Evolutionary conservation across 2,329 filamentous ascomycete species (phyloP), one percentile per base, ranked within the genome.

Genomic region (Akanthomyces lecanii): DNA sequence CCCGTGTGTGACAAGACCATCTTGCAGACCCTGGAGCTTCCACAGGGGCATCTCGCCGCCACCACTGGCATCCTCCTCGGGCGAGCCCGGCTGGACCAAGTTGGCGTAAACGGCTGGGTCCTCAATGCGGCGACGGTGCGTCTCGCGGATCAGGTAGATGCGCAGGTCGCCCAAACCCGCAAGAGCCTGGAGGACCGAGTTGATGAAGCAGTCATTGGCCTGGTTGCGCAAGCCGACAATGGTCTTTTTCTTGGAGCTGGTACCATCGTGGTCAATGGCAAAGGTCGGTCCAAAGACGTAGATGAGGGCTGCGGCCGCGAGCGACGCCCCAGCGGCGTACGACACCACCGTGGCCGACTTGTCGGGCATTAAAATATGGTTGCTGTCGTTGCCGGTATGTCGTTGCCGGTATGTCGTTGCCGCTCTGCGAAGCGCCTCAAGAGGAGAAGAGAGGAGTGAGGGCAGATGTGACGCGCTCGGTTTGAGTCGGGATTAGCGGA

Each of bases 221-320:
- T 91, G 88, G 76, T 99, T 99, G 60, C 83, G 82, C 63, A 98
- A 82, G 45, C 95, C 95, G 62, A 98, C 92, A 50, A 96, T 91
- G 64, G 91, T 90, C 72, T 91, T 94, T 76, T 92, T 95, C 69
- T 90, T 87, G 48, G 78, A 78, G 51, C 78, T 78, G 62, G 83
- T 85, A 65, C 88, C 84, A 63, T 95, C 90, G 72, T 89, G 87
- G 77, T 99, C 94, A 74, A 98, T 89, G 70, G 96, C 91, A 76
- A 94, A 98, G 59, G 93, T 98, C n/a, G 95, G 95, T 10, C 89
- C 92, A 77, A 99, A 98, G 69, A 98, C 94, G 77, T 98, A 99
- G 74, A 98, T 91, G 63, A 98, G 85, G 38, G 95, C 94, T 66
- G 96, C 91, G 66, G 95, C 95, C 62, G 95, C 95, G 66, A 99